phyloP scores from a whole-genome alignment of 2,329 filamentous ascomycete species.

The Botrytis aclada region DNA sequence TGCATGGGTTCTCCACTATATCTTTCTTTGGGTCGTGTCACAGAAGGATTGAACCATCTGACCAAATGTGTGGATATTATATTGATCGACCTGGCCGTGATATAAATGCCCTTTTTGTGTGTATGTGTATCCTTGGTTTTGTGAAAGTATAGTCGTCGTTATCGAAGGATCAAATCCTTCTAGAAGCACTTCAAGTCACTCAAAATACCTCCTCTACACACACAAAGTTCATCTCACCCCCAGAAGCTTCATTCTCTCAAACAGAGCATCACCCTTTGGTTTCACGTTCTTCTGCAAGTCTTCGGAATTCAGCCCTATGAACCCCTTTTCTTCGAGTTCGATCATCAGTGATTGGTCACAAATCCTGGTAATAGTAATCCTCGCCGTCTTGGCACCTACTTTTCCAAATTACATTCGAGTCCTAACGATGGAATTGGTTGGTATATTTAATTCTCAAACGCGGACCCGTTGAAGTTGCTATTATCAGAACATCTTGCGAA shows the following conservation, averaged over 20 bases:
- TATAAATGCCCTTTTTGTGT: not conserved
- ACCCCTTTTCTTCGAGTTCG: not conserved
- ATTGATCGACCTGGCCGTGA: not conserved
- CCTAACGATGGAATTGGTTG: slow-evolving; percentile 5
- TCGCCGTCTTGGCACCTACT: slow-evolving; percentile 5
- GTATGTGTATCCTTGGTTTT: not conserved
- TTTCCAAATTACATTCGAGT: not conserved
- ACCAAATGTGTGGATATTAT: not conserved
- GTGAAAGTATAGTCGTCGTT: not conserved
- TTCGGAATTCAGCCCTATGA: slow-evolving; percentile 20
- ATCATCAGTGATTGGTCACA: not conserved
- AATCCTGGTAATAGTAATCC: not conserved
- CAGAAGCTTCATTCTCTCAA: slow-evolving; percentile 2
- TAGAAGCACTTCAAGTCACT: slow-evolving; percentile 4
- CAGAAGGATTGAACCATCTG: slow-evolving; percentile 18
- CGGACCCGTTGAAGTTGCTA: slow-evolving; percentile 4
- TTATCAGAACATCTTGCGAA: slow-evolving; percentile 13
- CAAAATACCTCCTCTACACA: not conserved
- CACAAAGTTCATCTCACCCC: not conserved
- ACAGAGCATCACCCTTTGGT: slow-evolving; percentile 3
- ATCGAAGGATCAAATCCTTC: slow-evolving; percentile 11
- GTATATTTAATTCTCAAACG: slow-evolving; percentile 12
- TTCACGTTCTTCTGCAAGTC: slow-evolving; percentile 14
- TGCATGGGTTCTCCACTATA: slow-evolving; percentile 12
- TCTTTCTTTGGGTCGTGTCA: slow-evolving; percentile 14